These are phyloP conservation scores for Taphrina pruni DNA, from an alignment of 1,139 yeast species.

Conservation along the genomic window DNA sequence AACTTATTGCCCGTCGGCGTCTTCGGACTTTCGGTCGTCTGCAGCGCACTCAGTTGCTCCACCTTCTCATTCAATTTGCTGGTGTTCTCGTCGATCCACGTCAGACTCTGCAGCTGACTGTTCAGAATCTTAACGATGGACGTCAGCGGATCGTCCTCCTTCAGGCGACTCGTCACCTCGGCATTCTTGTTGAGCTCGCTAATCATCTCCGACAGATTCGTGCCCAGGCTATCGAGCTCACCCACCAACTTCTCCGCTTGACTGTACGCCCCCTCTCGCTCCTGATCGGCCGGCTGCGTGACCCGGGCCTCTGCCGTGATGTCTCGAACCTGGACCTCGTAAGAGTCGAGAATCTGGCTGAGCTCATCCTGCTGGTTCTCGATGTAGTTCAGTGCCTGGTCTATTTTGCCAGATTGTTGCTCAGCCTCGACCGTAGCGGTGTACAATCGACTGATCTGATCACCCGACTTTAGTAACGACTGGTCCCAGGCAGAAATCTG, in stretches of 20 bases:
- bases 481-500: slow-evolving; percentile 86
- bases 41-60: slow-evolving; percentile 50
- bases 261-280: slow-evolving; percentile 86
- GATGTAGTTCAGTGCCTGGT: slow-evolving; percentile 82
- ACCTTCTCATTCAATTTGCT: slow-evolving; percentile 70
- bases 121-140: slow-evolving; percentile 78
- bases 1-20: slow-evolving; percentile 22
- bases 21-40: slow-evolving; percentile 14
- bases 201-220: slow-evolving; percentile 75
- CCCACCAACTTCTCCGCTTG: slow-evolving; percentile 81
- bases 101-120: slow-evolving; percentile 85
- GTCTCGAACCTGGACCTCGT: slow-evolving; percentile 81
- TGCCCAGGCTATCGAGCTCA: slow-evolving; percentile 76
- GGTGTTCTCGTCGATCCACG: slow-evolving; percentile 81
- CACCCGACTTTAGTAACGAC: slow-evolving; percentile 81
- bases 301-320: slow-evolving; percentile 51
- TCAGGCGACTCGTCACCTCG: slow-evolving; percentile 72
- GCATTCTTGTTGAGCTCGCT: slow-evolving; percentile 87
- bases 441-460: slow-evolving; percentile 77
- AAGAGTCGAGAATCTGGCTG: slow-evolving; percentile 78
- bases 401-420: slow-evolving; percentile 80
- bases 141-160: slow-evolving; percentile 56
- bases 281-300: slow-evolving; percentile 67
- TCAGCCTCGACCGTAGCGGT: slow-evolving; percentile 83
- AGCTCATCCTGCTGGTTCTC: slow-evolving; percentile 92